Evolutionary conservation across 1,284 basidiomycete species (phyloP), one percentile per base, ranked within the genome.

Genomic region (Marasmius tenuissimus): DNA sequence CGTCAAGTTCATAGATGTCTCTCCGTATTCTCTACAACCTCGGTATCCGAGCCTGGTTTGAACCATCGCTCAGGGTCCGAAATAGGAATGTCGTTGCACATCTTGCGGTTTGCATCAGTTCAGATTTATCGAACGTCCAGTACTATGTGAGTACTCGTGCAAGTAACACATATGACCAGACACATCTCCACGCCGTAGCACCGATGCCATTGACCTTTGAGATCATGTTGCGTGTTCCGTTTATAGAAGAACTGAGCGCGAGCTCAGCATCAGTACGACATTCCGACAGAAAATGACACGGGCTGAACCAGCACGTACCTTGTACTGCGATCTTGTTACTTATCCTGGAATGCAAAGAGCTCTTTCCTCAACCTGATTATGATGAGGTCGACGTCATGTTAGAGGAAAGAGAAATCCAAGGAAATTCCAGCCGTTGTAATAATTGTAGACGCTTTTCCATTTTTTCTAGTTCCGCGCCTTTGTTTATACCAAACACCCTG

Each of bases 281-380:
- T 42, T 12, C 27, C n/a, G 18, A 4, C 35, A 20, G 3, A 14
- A 47, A 20, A 20, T 7, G 18, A 16, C 10, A 20, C 16, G 34
- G 22, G 14, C 42, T 45, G 48, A 49, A n/a, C 18, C 2, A 14
- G 38, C 61, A 45, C 73, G n/a, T 22, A 77, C 76, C n/a, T 68
- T 77, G 76, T 35, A 85, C 85, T 11, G 81, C 85, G 68, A 88
- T 86, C 70, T 79, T 82, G 71, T 87, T 82, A n/a, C n/a, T n/a
- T n/a, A 49, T 82, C 83, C 18, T 72, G 72, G 67, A 83, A 88
- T 1, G 83, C 75, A 63, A 88, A 88, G 20, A 88, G 72, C 68
- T 86, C 83, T 69, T 87, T 86, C 51, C 83, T 60, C 57, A 63
- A 54, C 16, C 51, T 55, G 16, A 35, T 14, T 37, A n/a, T 16